A percentile compares a stretch with the other conserved stretches of the same genome.
phyloP scores from a whole-genome alignment of 2,329 filamentous ascomycete species.

The Phialophora verrucosa region DNA sequence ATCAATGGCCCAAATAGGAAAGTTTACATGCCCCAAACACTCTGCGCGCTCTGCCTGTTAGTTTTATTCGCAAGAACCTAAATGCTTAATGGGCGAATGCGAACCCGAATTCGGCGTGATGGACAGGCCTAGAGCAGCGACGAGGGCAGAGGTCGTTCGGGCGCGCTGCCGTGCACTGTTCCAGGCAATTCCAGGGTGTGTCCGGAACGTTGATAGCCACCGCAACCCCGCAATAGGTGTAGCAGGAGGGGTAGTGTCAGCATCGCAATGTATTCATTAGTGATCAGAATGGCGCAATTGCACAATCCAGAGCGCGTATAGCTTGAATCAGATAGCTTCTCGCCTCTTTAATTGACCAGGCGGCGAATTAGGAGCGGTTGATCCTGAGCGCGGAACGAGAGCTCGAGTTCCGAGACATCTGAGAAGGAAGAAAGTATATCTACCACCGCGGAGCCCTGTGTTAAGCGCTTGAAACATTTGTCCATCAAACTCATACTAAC shows the following conservation, averaged over 20 bases:
- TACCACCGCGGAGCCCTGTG: background rate
- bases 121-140: background rate
- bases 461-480: background rate
- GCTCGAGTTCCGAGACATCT: background rate
- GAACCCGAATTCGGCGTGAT: background rate
- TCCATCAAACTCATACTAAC: background rate
- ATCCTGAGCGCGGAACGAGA: background rate
- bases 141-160: background rate
- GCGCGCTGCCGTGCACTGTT: background rate
- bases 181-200: background rate
- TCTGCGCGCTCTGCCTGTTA: background rate
- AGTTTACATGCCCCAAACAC: background rate
- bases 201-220: background rate
- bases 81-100: background rate
- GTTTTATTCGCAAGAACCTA: background rate
- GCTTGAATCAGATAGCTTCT: background rate
- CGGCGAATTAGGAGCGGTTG: background rate
- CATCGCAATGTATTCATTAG: conserved; percentile 12
- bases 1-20: conserved; percentile 24
- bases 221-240: background rate
- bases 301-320: conserved; percentile 10
- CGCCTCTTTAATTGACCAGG: conserved; percentile 11
- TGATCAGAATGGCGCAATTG: conserved; percentile 12
- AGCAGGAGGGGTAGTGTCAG: conserved; percentile 12
- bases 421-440: conserved; percentile 1